A percentile compares a stretch with the other conserved stretches of the same genome.
Conservation (phyloP, 768 basidiomycete species). For the Vararia minispora region DNA sequence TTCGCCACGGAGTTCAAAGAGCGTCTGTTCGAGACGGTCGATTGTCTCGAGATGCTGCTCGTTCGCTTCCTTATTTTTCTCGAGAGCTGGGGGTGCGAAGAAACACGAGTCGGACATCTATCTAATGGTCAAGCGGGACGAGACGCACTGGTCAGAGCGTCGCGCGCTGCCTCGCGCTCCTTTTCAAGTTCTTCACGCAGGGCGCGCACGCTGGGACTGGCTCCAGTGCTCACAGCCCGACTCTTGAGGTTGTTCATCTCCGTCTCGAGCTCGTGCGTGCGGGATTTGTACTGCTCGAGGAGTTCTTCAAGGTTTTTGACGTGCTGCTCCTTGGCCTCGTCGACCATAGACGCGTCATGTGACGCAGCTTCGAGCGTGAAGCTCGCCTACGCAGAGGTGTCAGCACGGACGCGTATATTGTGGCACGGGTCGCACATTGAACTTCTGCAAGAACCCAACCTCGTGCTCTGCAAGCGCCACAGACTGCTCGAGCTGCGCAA, state of each 20-base stretch:
- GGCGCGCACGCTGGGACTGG: constrained; percentile 17
- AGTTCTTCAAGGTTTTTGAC: constrained; percentile 45
- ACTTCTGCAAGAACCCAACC: constrained; percentile 51
- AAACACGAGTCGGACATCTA: background rate
- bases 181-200: constrained; percentile 28
- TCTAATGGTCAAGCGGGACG: background rate
- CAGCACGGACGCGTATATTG: background rate
- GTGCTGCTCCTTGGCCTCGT: constrained; percentile 29
- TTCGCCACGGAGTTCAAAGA: constrained; percentile 70
- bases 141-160: constrained; percentile 30
- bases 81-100: constrained; percentile 27
- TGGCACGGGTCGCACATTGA: constrained; percentile 40
- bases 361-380: constrained; percentile 48
- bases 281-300: constrained; percentile 41
- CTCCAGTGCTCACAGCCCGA: constrained; percentile 18
- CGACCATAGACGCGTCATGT: constrained; percentile 18
- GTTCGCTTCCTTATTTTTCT: constrained; percentile 24
- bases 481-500: constrained; percentile 26
- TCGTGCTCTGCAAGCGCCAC: constrained; percentile 43
- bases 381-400: constrained; percentile 34
- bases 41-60: constrained; percentile 38
- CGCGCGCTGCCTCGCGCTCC: constrained; percentile 21
- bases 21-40: constrained; percentile 63
- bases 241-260: constrained; percentile 37
- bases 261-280: constrained; percentile 32